These are phyloP conservation scores for Metarhizium humberi DNA, from an alignment of 2,329 filamentous ascomycete species.

Conservation along the genomic window DNA sequence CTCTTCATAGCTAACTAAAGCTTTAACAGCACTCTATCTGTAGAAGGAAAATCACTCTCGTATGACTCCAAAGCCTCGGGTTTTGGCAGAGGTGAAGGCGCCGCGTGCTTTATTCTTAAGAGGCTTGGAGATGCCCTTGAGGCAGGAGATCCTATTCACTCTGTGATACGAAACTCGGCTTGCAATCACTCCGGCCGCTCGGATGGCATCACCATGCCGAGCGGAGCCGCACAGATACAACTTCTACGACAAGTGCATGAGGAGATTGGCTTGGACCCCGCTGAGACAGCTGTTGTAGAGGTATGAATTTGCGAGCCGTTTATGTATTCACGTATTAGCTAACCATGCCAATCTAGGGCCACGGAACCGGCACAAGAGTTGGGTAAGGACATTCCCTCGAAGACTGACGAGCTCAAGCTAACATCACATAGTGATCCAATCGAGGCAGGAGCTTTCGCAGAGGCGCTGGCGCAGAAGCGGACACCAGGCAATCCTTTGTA, in stretches of 20 bases:
- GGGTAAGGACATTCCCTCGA: constrained; percentile 9
- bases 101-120: constrained; percentile 32
- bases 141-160: constrained; percentile 29
- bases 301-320: not conserved
- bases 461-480: constrained; percentile 11
- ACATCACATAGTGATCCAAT: constrained; percentile 27
- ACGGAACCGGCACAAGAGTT: constrained; percentile 20
- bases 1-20: constrained; percentile 6
- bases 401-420: not conserved
- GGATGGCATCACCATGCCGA: constrained; percentile 8
- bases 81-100: constrained; percentile 36
- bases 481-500: constrained; percentile 14
- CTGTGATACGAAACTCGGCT: constrained; percentile 6
- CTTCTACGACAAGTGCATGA: constrained; percentile 25
- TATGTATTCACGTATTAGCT: not conserved
- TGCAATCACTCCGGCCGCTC: constrained; percentile 6
- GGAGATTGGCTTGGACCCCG: constrained; percentile 18
- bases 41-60: constrained; percentile 18
- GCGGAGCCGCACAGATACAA: constrained; percentile 14
- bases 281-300: constrained; percentile 9
- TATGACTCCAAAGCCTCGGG: constrained; percentile 30
- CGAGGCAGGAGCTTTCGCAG: constrained; percentile 16
- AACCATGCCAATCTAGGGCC: constrained; percentile 4
- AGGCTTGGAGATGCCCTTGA: constrained; percentile 30
- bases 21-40: constrained; percentile 17